Percentiles rank a stretch among this genome's conserved stretches.
Evolutionary conservation across 2,329 filamentous ascomycete species (phyloP).

Genomic region (Sporothrix phasma): DNA sequence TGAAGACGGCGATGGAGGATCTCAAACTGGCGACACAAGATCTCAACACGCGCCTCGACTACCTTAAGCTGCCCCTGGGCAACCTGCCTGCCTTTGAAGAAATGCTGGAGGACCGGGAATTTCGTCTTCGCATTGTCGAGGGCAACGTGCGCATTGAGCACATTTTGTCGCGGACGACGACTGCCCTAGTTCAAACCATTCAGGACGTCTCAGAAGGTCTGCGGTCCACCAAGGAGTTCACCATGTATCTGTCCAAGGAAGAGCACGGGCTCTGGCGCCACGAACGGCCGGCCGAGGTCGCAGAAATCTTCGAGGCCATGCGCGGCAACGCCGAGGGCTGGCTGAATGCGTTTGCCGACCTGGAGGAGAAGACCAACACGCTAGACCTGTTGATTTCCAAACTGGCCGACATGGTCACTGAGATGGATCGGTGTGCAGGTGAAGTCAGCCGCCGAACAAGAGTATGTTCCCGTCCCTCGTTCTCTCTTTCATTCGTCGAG

Average conservation of each 20-base stretch:
- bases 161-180: constrained; percentile 70
- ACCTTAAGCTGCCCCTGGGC: constrained; percentile 71
- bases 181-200: constrained; percentile 64
- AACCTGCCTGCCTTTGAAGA: constrained; percentile 75
- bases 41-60: constrained; percentile 67
- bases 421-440: constrained; percentile 79
- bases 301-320: constrained; percentile 79
- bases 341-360: constrained; percentile 66
- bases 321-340: constrained; percentile 86
- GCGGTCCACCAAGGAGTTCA: constrained; percentile 65
- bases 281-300: constrained; percentile 48
- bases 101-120: constrained; percentile 76
- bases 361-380: constrained; percentile 62
- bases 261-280: constrained; percentile 49
- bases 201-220: constrained; percentile 72
- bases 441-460: constrained; percentile 70
- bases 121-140: constrained; percentile 70
- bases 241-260: constrained; percentile 61
- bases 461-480: constrained; percentile 42
- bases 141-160: constrained; percentile 89
- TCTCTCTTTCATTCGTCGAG: constrained; percentile 14
- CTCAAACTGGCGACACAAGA: constrained; percentile 69
- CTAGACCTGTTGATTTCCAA: constrained; percentile 61
- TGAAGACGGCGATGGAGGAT: constrained; percentile 79
- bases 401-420: constrained; percentile 65